phyloP scores from a whole-genome alignment of 2,329 filamentous ascomycete species.

The Aspergillus sp. region DNA sequence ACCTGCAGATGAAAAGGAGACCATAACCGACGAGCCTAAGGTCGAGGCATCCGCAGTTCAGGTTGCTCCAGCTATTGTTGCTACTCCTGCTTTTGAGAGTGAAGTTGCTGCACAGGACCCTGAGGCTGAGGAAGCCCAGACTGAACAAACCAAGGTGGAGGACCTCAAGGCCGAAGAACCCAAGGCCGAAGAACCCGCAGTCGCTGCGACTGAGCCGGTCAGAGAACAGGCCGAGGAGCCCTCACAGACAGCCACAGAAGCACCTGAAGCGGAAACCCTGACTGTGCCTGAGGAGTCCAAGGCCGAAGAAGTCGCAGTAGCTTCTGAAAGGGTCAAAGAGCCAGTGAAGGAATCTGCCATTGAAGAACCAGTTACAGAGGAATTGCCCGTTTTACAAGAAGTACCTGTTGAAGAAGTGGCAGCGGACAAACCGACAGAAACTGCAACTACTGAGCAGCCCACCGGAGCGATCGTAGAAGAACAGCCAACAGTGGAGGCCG shows the following conservation, averaged over 20 bases:
- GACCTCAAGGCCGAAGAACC: background rate
- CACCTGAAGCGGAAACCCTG: background rate
- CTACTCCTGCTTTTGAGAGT: too few species aligned
- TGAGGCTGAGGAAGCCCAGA: too few species aligned
- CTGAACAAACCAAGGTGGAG: too few species aligned
- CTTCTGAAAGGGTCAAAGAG: background rate
- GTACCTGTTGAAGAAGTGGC: conserved; percentile 8
- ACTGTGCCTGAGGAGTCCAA: background rate
- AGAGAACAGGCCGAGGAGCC: background rate
- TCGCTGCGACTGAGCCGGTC: background rate
- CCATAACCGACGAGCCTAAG: conserved; percentile 1
- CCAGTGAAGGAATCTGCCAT: conserved; percentile 2
- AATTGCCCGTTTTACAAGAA: conserved; percentile 8
- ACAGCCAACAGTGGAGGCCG: conserved; percentile 16
- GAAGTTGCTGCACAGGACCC: too few species aligned
- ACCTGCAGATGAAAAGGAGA: background rate
- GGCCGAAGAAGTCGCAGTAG: background rate
- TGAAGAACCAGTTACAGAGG: conserved; percentile 14
- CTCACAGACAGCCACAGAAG: background rate
- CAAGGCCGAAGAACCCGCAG: conserved; percentile 1
- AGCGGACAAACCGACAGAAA: background rate
- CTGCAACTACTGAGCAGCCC: conserved; percentile 1
- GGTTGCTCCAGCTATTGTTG: too few species aligned
- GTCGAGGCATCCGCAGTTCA: background rate
- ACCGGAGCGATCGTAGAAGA: conserved; percentile 14